Conservation (phyloP, 805 yeast species). For the Kodamaea lidongshanica region DNA sequence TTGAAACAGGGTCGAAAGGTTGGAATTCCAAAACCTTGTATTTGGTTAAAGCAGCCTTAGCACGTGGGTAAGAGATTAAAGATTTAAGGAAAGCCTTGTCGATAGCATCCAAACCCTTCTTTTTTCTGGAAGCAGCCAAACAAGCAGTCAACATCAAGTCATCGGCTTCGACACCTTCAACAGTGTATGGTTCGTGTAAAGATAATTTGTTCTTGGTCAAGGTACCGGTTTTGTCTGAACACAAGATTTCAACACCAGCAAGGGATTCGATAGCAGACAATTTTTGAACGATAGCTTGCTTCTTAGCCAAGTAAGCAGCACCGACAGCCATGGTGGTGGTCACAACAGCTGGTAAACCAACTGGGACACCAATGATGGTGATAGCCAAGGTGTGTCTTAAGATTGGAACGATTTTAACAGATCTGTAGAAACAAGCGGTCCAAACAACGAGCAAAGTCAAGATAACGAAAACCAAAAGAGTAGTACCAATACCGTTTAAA, state of each 20-base stretch:
- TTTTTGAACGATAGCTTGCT: slow-evolving; percentile 95
- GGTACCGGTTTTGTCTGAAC: slow-evolving; percentile 98
- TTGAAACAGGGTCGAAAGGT: slow-evolving; percentile 96
- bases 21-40: slow-evolving; percentile 94
- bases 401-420: slow-evolving; percentile 78
- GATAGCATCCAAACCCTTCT: slow-evolving; percentile 96
- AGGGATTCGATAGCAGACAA: slow-evolving; percentile 94
- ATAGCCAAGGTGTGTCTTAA: slow-evolving; percentile 90
- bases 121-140: slow-evolving; percentile 96
- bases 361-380: slow-evolving; percentile 97
- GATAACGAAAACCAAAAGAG: slow-evolving; percentile 81
- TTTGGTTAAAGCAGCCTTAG: slow-evolving; percentile 86
- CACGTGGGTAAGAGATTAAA: slow-evolving; percentile 81
- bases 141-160: slow-evolving; percentile 96
- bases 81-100: slow-evolving; percentile 95
- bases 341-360: slow-evolving; percentile 97
- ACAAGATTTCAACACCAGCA: slow-evolving; percentile 95
- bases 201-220: slow-evolving; percentile 95
- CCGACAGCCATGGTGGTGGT: slow-evolving; percentile 99
- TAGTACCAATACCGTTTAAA: slow-evolving; percentile 94
- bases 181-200: slow-evolving; percentile 95
- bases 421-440: slow-evolving; percentile 92
- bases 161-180: slow-evolving; percentile 93
- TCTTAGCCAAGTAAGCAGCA: slow-evolving; percentile 97
- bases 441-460: slow-evolving; percentile 83